Conservation (phyloP, 1,284 basidiomycete species). For the Sanguinoderma infundibulare region DNA sequence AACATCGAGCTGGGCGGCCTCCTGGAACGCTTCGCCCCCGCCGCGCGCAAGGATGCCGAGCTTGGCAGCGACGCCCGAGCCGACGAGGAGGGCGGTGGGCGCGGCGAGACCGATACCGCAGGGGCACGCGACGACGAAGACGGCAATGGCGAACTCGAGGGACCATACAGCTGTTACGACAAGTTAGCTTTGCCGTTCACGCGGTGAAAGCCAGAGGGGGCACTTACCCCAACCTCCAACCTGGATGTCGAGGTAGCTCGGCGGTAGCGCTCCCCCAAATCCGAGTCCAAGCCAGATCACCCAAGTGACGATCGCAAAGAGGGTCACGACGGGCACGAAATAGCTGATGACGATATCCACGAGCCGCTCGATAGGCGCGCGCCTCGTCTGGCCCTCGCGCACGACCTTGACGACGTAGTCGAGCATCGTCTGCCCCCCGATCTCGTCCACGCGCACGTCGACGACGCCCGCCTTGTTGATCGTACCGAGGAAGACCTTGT, state of each 20-base stretch:
- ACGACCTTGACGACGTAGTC: conserved; percentile 80
- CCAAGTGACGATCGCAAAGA: conserved; percentile 74
- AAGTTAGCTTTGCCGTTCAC: conserved; percentile 6
- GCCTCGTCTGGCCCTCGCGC: conserved; percentile 73
- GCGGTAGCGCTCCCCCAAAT: conserved; percentile 56
- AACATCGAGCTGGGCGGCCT: conserved; percentile 71
- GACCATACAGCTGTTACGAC: conserved; percentile 61
- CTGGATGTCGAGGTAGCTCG: conserved; percentile 55
- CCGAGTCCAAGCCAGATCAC: conserved; percentile 75
- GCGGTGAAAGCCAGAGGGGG: no score
- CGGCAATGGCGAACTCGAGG: conserved; percentile 79
- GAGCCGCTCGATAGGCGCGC: conserved; percentile 80
- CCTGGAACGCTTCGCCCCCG: conserved; percentile 86
- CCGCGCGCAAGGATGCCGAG: conserved; percentile 80
- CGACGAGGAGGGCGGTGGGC: conserved; percentile 81
- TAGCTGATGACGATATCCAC: conserved; percentile 79
- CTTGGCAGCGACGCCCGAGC: conserved; percentile 80
- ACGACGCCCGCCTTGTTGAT: conserved; percentile 70
- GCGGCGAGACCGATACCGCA: conserved; percentile 84
- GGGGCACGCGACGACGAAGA: conserved; percentile 88
- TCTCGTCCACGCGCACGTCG: conserved; percentile 60
- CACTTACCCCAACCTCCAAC: conserved; percentile 68
- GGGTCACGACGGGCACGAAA: conserved; percentile 79
- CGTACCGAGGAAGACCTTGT: conserved; percentile 77
- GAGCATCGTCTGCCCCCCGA: conserved; percentile 77